Evolutionary conservation across 1,284 basidiomycete species (phyloP).

Genomic region (Ceratorhiza oryzae-sativae): DNA sequence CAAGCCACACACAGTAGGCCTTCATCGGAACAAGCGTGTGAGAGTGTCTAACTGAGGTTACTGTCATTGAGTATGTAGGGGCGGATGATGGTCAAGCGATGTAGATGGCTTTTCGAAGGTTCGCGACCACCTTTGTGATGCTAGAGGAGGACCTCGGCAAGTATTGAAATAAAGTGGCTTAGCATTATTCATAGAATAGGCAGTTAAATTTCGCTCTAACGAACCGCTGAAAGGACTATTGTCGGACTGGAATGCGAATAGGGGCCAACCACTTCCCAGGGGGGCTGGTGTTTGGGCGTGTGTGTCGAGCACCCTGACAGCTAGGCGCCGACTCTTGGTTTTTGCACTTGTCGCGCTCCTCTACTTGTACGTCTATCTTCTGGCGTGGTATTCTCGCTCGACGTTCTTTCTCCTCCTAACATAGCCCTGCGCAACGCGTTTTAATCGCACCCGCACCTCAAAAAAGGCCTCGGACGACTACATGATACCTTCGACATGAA

Average conservation of each 20-base stretch:
- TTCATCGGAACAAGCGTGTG: too few species aligned
- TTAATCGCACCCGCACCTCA: neutral
- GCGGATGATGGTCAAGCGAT: too few species aligned
- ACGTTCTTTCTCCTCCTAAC: neutral
- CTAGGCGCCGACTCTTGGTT: slow-evolving; percentile 1
- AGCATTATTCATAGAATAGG: too few species aligned
- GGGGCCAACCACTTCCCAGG: neutral
- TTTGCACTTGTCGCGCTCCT: neutral
- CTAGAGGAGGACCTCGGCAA: too few species aligned
- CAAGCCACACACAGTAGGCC: too few species aligned
- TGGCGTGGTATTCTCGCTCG: neutral
- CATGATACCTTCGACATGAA: slow-evolving; percentile 26
- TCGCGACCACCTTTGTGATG: too few species aligned
- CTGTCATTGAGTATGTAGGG: too few species aligned
- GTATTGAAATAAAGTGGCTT: too few species aligned
- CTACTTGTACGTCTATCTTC: neutral
- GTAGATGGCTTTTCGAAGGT: too few species aligned
- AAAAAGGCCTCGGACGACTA: neutral
- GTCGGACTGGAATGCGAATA: neutral
- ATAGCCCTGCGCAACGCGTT: neutral
- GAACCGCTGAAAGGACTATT: too few species aligned
- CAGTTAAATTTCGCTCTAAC: too few species aligned
- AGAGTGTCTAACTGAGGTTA: too few species aligned
- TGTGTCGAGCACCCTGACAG: neutral
- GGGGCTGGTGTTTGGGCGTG: neutral